These are phyloP conservation scores for Yarrowia sp. DNA, from an alignment of 805 yeast genomes.

Conservation along the genomic window DNA sequence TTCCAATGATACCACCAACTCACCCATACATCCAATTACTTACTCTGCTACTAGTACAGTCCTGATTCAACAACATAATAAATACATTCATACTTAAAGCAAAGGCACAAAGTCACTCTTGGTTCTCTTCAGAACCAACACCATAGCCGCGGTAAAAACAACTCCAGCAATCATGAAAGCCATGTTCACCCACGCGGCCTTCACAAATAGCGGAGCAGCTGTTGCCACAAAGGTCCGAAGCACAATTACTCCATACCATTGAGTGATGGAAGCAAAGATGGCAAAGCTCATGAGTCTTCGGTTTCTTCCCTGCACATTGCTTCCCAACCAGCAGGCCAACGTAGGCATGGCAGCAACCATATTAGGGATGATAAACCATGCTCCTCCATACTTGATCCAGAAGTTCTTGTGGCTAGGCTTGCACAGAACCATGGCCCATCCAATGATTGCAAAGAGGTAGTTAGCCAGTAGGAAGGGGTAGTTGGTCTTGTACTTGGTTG, in stretches of 20 bases:
- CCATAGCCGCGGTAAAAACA: not conserved
- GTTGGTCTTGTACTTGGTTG: not conserved
- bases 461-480: not conserved
- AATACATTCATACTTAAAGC: not conserved
- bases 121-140: not conserved
- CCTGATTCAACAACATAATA: not conserved
- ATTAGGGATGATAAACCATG: constrained; percentile 6
- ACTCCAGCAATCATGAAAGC: constrained; percentile 17
- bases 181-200: constrained; percentile 8
- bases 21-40: too few relatives aligned
- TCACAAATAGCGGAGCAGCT: not conserved
- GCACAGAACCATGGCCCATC: constrained; percentile 6
- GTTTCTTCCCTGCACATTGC: constrained; percentile 12
- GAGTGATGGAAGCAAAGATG: not conserved
- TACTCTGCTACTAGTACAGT: too few relatives aligned
- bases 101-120: not conserved
- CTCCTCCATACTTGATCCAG: constrained; percentile 20
- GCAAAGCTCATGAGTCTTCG: constrained; percentile 4
- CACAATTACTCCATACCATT: constrained; percentile 19
- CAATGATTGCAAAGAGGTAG: not conserved
- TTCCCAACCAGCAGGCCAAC: not conserved
- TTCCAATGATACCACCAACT: too few relatives aligned
- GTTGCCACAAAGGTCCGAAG: not conserved
- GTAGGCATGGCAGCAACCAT: constrained; percentile 9
- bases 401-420: constrained; percentile 10